These are phyloP conservation scores for Anisodus acutangulus DNA, from an alignment of 257 asterid species.

Conservation along the genomic window DNA sequence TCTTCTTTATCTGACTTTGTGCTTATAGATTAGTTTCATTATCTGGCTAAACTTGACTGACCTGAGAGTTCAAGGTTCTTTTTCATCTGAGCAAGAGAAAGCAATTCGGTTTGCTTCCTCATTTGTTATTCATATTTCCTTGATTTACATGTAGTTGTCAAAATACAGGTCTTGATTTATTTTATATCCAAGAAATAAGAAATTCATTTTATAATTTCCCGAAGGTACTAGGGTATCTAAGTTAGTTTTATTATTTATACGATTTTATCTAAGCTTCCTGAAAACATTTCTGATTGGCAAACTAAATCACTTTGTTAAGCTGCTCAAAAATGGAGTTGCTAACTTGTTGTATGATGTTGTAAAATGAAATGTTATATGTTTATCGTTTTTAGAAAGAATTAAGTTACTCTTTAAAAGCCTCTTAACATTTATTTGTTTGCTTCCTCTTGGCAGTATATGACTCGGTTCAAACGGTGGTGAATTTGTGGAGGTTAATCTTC, in stretches of 20 bases:
- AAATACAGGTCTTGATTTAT: neutral
- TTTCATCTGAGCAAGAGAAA: neutral
- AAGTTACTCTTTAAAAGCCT: neutral
- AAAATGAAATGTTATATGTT: neutral
- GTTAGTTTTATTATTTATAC: neutral
- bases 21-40: neutral
- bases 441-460: constrained; percentile 34
- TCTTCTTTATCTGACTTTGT: neutral
- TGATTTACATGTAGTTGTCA: neutral
- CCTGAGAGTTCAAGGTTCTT: neutral
- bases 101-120: neutral
- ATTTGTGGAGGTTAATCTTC: constrained; percentile 37
- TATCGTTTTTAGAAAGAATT: neutral
- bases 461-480: constrained; percentile 38
- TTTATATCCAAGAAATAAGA: constrained; percentile 9
- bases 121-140: neutral
- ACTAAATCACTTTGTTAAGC: neutral
- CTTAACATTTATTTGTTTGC: constrained; percentile 1
- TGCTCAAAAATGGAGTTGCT: neutral
- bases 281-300: neutral
- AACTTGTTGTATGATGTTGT: neutral
- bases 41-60: neutral
- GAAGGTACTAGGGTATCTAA: neutral
- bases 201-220: neutral
- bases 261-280: neutral